A percentile compares a stretch with the other conserved stretches of the same genome.
Conservation (phyloP, 257 asterid species). For the Solanum neorickii region DNA sequence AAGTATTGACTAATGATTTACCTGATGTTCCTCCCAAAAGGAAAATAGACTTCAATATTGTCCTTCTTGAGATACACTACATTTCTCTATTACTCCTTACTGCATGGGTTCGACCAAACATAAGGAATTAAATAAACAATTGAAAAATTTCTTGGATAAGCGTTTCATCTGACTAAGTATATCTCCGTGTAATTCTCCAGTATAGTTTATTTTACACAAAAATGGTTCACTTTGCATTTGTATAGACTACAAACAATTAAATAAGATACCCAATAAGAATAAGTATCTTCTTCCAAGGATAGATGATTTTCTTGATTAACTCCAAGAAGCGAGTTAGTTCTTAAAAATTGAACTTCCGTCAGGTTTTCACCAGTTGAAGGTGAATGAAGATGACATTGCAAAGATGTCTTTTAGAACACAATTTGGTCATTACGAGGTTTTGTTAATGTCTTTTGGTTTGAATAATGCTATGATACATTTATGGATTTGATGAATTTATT, state of each 20-base stretch:
- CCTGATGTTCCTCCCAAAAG: background rate
- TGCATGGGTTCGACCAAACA: background rate
- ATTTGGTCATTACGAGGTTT: background rate
- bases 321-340: background rate
- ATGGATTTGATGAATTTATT: background rate
- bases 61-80: background rate
- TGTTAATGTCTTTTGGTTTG: background rate
- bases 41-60: background rate
- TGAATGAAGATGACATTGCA: background rate
- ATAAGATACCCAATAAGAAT: background rate
- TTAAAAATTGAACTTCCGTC: background rate
- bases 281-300: background rate
- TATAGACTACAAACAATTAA: background rate
- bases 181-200: background rate
- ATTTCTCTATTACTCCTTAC: background rate
- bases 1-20: background rate
- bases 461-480: background rate
- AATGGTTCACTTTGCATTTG: background rate
- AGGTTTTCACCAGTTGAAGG: background rate
- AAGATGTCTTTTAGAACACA: too few relatives aligned
- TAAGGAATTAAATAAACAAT: background rate
- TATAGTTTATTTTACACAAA: background rate
- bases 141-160: background rate
- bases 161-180: background rate
- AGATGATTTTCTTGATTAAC: background rate